These are phyloP conservation scores for Magnolia officinalis DNA, from an alignment of 164 flowering plant genomes.

Conservation along the genomic window DNA sequence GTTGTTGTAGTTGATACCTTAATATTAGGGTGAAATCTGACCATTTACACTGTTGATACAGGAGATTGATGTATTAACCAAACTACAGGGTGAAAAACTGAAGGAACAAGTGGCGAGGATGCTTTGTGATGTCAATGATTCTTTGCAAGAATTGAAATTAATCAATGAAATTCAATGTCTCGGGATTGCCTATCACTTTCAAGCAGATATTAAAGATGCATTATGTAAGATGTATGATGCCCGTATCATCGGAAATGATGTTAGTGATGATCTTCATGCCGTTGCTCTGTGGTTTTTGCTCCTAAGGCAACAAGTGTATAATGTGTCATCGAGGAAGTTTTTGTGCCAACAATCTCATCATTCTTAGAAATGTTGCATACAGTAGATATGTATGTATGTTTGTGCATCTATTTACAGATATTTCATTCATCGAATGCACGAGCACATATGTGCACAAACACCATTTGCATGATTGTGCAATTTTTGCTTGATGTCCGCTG, in stretches of 20 bases:
- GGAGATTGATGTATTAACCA: not conserved
- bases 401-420: not conserved
- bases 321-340: slow-evolving; percentile 1
- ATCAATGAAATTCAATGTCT: slow-evolving; percentile 10
- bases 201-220: slow-evolving; percentile 6
- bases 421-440: too few relatives aligned
- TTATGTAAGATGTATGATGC: not conserved
- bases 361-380: not conserved
- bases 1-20: too few relatives aligned
- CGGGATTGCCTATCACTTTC: slow-evolving; percentile 13
- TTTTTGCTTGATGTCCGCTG: not conserved
- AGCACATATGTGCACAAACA: not conserved
- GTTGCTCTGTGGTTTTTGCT: slow-evolving; percentile 9
- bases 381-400: too few relatives aligned
- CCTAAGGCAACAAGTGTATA: slow-evolving; percentile 14
- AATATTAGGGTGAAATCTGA: too few relatives aligned
- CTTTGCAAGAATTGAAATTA: not conserved
- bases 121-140: not conserved
- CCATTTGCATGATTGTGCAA: not conserved
- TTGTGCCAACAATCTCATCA: not conserved
- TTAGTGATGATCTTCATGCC: not conserved
- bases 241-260: not conserved
- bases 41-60: not conserved
- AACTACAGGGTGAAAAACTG: slow-evolving; percentile 1
- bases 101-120: slow-evolving; percentile 5